phyloP scores from a whole-genome alignment of 2,329 filamentous ascomycete genomes.

The Xylariaceae sp. region DNA sequence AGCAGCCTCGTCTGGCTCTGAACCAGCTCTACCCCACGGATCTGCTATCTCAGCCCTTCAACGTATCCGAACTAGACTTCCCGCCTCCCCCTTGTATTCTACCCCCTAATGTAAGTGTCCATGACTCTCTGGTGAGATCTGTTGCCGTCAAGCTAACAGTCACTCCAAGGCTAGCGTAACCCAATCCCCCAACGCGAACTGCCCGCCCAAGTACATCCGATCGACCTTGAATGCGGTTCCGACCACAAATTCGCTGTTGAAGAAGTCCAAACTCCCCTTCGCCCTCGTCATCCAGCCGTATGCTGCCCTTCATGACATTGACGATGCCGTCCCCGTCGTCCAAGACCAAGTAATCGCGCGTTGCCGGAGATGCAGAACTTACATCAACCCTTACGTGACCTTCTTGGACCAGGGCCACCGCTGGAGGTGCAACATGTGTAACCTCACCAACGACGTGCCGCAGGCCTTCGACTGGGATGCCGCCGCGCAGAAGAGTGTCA shows the following conservation, averaged over 20 bases:
- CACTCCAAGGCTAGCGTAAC: constrained; percentile 73
- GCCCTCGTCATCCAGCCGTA: constrained; percentile 96
- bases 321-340: constrained; percentile 85
- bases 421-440: constrained; percentile 99
- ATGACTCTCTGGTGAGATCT: neutral
- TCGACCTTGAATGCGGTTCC: constrained; percentile 93
- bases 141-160: neutral
- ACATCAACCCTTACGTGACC: constrained; percentile 95
- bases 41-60: constrained; percentile 86
- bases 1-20: constrained; percentile 49
- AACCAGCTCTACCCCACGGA: constrained; percentile 93
- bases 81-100: constrained; percentile 87
- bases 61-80: constrained; percentile 84
- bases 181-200: constrained; percentile 85
- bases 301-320: constrained; percentile 82
- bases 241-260: constrained; percentile 84
- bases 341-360: constrained; percentile 96
- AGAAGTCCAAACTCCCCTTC: constrained; percentile 94
- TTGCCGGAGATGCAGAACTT: constrained; percentile 90
- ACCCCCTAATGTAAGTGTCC: constrained; percentile 76
- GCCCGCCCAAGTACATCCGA: constrained; percentile 86
- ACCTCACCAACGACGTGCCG: constrained; percentile 96
- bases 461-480: constrained; percentile 99
- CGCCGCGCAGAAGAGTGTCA: constrained; percentile 80
- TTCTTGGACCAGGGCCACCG: constrained; percentile 96